Evolutionary conservation across 2,329 filamentous ascomycete genomes (phyloP).

Genomic region (Lomentospora prolificans): DNA sequence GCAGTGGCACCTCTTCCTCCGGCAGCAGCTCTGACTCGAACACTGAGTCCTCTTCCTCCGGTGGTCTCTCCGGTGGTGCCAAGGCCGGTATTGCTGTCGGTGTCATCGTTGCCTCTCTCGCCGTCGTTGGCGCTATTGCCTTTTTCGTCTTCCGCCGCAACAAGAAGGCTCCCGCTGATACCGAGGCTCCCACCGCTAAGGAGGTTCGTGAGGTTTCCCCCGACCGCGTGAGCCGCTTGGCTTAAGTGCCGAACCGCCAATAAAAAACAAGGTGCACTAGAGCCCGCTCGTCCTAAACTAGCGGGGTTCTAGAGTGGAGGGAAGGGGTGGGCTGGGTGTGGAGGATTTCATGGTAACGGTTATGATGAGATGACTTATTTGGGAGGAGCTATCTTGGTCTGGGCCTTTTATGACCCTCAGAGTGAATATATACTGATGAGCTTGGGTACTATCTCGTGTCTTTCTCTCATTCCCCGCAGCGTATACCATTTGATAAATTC

Average conservation of each 20-base stretch:
- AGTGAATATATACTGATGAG: slow-evolving; percentile 1
- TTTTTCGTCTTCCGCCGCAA: slow-evolving; percentile 16
- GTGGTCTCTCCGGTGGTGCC: slow-evolving; percentile 22
- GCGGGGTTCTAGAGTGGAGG: background rate
- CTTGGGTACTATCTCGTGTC: too few relatives aligned
- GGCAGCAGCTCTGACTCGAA: background rate
- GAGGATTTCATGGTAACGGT: background rate
- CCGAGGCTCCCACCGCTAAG: background rate
- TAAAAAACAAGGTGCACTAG: background rate
- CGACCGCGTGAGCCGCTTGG: background rate
- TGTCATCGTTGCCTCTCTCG: slow-evolving; percentile 20
- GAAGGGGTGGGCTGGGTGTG: background rate
- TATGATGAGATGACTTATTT: background rate
- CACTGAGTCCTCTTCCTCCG: slow-evolving; percentile 4
- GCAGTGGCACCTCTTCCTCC: background rate
- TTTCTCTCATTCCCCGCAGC: too few relatives aligned
- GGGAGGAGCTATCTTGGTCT: background rate
- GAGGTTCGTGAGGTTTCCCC: slow-evolving; percentile 1
- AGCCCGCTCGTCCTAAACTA: background rate
- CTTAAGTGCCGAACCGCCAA: background rate
- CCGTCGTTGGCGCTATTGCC: slow-evolving; percentile 18
- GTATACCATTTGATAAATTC: too few relatives aligned
- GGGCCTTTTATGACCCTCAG: background rate
- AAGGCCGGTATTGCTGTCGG: slow-evolving; percentile 28
- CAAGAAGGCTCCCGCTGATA: background rate